phyloP scores from a whole-genome alignment of 495 filamentous ascomycete species.

The Tuber umbilicatum region DNA sequence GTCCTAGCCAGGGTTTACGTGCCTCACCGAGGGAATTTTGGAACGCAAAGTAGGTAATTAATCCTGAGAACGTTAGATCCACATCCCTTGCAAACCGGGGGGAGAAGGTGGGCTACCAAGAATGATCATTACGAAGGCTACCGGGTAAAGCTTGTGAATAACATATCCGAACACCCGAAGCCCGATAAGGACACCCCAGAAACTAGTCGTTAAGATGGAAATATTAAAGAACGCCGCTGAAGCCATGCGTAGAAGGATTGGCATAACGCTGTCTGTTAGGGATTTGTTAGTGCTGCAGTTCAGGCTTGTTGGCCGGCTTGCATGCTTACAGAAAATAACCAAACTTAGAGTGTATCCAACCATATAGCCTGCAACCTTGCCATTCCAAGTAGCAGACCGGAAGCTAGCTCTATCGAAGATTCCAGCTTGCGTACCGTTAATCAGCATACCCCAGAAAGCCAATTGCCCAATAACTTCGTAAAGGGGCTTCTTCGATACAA shows the following conservation, averaged over 20 bases:
- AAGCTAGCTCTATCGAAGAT: slow-evolving; percentile 83
- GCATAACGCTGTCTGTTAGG: slow-evolving; percentile 59
- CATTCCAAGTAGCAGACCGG: slow-evolving; percentile 59
- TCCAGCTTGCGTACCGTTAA: slow-evolving; percentile 81
- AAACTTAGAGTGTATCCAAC: slow-evolving; percentile 80
- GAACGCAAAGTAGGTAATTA: slow-evolving; percentile 74
- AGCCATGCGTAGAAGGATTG: slow-evolving; percentile 78
- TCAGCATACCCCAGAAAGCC: slow-evolving; percentile 78
- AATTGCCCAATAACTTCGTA: slow-evolving; percentile 93
- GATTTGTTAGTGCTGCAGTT: background rate
- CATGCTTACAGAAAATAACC: slow-evolving; percentile 58
- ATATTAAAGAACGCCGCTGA: slow-evolving; percentile 96
- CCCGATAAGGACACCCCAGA: slow-evolving; percentile 93
- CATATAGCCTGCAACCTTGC: slow-evolving; percentile 68
- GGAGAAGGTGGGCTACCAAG: slow-evolving; percentile 45
- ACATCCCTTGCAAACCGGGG: background rate
- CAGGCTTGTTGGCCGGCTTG: background rate
- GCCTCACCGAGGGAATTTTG: slow-evolving; percentile 75
- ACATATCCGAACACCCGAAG: slow-evolving; percentile 71
- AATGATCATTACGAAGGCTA: slow-evolving; percentile 89
- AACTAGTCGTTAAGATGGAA: slow-evolving; percentile 85
- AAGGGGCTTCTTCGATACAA: slow-evolving; percentile 75
- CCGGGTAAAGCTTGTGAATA: slow-evolving; percentile 87
- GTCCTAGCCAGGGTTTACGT: slow-evolving; percentile 89
- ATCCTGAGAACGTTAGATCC: slow-evolving; percentile 41